Evolutionary conservation across 148 eudicot genomes (phyloP), one percentile per base, ranked within the genome.

Genomic region (Spergularia marina): DNA sequence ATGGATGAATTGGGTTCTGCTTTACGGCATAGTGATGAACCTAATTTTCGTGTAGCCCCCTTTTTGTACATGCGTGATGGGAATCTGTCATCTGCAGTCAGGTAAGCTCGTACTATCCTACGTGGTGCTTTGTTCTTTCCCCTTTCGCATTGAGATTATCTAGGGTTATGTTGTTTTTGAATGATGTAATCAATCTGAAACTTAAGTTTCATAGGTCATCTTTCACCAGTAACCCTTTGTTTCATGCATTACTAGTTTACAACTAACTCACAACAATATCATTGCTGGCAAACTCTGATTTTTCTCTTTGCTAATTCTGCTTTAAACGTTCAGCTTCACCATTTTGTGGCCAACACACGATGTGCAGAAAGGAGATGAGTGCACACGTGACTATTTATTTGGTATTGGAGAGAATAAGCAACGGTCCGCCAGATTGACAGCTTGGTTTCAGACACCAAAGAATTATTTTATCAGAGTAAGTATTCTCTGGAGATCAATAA

Each of bases 1-100:
- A 95, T 95, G 97, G 99, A 95, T 84, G 99, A 95, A 82, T 86
- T 95, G 7, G 99, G 96, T 84, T 95, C 99, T 75, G 99, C 97
- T 80, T 82, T 92, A 89, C 83, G 94, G 53, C 97, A 95, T 76
- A 95, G 96, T 75, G 97, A 95, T 81, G 88, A 84, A 79, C 91
- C 97, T 55, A 95, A 95, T 85, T 92, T 89, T 61, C 84, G 85
- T 77, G 84, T 92, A 71, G 84, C 94, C 5, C 99, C 99, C 40
- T 95, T 95, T 77, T 90, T 95, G 25, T 95, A 88, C 87, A 95
- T 95, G 99, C 97, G 89, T 78, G 96, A 95, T 30, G 99, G 97
- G 51, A 89, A 83, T 79, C 83, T 95, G 78, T 88, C 88, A 65
- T 92, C 99, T 78, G 94, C 97, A 85, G 71, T 95, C 80, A 95